Evolutionary conservation across 1,139 yeast species (phyloP), one percentile per base, ranked within the genome.

Genomic region (Candida sp.): DNA sequence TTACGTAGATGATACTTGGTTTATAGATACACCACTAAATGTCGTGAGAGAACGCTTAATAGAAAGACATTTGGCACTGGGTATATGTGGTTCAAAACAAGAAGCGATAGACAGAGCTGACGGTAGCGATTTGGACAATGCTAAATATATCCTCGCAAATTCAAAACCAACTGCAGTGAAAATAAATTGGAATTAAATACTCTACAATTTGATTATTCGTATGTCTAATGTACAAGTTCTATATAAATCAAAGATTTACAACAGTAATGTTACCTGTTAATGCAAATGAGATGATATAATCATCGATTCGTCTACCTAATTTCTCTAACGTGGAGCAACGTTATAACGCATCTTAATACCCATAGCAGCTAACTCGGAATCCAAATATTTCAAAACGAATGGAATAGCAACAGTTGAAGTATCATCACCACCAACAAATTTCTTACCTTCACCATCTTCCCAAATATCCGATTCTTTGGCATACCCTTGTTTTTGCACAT

Each of bases 391-490:
- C 75, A 95, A 80, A 35, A 95, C 99, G 63, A 90, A 93, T 45
- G 99, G 99, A 63, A 95, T 86, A 36, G 97, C 97, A 50, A 95
- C 95, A 1, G 96, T 87, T 3, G 98, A 84, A 25, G 96, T 89
- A 51, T 91, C 77, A 48, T 81, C 84, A 58, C 99, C 99, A 45
- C 99, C 99, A 45, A 82, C 84, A 63, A 85, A 93, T 62, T 84
- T 82, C 62, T 81, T 85, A 41, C 99, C 98, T 57, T 84, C 90
- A 15, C 98, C 98, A 64, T 93, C 99, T 71, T 91, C 97, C 99
- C 99, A 93, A 40, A 87, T 79, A 45, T 84, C 88, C n/a, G 87
- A 73, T 51, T 86, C 91, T 52, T 81, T 82, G 45, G 81, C 80
- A 52, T 72, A 78, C 32, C 75, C 70, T 27, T 63, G 61, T 48